phyloP scores from a whole-genome alignment of 495 filamentous ascomycete species.

The Penicillium goetzii region DNA sequence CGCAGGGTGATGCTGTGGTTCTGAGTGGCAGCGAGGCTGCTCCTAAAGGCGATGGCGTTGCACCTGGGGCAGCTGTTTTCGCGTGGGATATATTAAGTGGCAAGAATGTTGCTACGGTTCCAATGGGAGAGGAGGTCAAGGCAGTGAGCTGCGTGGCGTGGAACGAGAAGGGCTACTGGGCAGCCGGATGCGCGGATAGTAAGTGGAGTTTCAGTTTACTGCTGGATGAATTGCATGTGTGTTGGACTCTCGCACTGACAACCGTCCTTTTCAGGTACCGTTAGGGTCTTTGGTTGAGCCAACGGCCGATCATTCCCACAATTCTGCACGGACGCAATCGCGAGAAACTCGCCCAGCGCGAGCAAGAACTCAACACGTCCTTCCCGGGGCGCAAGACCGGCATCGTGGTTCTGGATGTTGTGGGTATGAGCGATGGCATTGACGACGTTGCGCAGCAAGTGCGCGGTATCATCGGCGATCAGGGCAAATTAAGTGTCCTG shows the following conservation, averaged over 20 bases:
- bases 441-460: conserved; percentile 30
- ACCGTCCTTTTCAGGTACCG: conserved; percentile 21
- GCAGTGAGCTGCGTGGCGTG: conserved; percentile 70
- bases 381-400: conserved; percentile 36
- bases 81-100: conserved; percentile 90
- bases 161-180: conserved; percentile 70
- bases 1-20: conserved; percentile 73
- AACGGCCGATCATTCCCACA: conserved; percentile 7
- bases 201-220: conserved; percentile 20
- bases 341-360: conserved; percentile 45
- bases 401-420: conserved; percentile 41
- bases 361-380: conserved; percentile 27
- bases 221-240: not conserved
- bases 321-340: conserved; percentile 58
- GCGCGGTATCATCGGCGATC: conserved; percentile 18
- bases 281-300: conserved; percentile 33
- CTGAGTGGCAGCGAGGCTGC: conserved; percentile 78
- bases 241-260: conserved; percentile 9
- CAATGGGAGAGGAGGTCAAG: conserved; percentile 60
- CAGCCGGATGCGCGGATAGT: conserved; percentile 65
- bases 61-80: conserved; percentile 66
- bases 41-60: conserved; percentile 36
- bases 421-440: conserved; percentile 15
- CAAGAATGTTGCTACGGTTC: conserved; percentile 61
- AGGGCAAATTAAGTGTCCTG: conserved; percentile 41